Evolutionary conservation across 345 rosid species (phyloP).

Genomic region (Excoecaria agallocha): DNA sequence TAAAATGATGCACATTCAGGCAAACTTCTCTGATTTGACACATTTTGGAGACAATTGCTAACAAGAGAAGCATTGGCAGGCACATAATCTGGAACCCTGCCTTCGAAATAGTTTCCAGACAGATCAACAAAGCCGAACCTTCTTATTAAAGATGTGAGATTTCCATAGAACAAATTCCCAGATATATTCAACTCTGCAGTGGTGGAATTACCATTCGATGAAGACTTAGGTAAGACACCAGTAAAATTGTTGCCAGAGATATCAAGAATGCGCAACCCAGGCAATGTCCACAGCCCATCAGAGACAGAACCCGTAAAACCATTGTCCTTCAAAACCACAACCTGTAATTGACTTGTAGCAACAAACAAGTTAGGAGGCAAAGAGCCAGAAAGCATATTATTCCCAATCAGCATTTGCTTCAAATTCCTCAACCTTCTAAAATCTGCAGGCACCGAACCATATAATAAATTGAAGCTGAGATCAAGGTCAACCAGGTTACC

Average conservation of each 20-base stretch:
- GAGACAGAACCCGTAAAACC: slow-evolving; percentile 58
- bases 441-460: slow-evolving; percentile 62
- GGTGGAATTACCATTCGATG: slow-evolving; percentile 33
- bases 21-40: slow-evolving; percentile 53
- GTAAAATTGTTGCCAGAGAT: slow-evolving; percentile 78
- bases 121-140: slow-evolving; percentile 52
- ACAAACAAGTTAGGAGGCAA: slow-evolving; percentile 55
- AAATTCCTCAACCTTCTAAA: slow-evolving; percentile 60
- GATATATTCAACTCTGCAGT: slow-evolving; percentile 57
- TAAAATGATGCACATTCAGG: slow-evolving; percentile 65
- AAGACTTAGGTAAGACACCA: slow-evolving; percentile 50
- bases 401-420: slow-evolving; percentile 52
- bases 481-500: slow-evolving; percentile 65
- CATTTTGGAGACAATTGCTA: slow-evolving; percentile 69
- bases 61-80: slow-evolving; percentile 46
- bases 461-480: slow-evolving; percentile 66
- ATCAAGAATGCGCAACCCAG: slow-evolving; percentile 57
- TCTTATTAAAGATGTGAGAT: slow-evolving; percentile 44
- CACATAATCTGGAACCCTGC: slow-evolving; percentile 65
- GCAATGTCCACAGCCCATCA: slow-evolving; percentile 52
- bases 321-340: slow-evolving; percentile 52
- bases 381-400: slow-evolving; percentile 55
- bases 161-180: slow-evolving; percentile 68
- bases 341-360: slow-evolving; percentile 51
- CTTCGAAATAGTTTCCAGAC: slow-evolving; percentile 80